A percentile compares a stretch with the other conserved stretches of the same genome.
Conservation (phyloP, 768 basidiomycete genomes). For the Jaapia argillacea region DNA sequence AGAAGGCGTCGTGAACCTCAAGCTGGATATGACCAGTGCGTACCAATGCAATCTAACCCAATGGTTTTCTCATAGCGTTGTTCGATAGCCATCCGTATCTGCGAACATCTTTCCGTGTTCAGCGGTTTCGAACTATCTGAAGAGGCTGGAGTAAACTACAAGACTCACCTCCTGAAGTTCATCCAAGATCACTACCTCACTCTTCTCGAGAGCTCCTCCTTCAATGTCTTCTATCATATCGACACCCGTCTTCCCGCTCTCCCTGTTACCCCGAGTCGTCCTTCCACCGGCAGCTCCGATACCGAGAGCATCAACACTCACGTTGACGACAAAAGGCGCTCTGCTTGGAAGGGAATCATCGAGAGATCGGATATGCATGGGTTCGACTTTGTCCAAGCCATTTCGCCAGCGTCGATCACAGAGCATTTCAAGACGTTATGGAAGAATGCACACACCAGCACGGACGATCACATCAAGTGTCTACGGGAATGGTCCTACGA, state of each 20-base stretch:
- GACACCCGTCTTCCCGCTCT: too few relatives aligned
- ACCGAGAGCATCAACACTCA: too few relatives aligned
- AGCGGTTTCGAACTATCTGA: slow-evolving; percentile 1
- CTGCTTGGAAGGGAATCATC: background rate
- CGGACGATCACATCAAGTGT: background rate
- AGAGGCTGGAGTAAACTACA: slow-evolving; percentile 1
- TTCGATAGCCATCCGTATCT: slow-evolving; percentile 4
- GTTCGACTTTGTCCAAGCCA: slow-evolving; percentile 7
- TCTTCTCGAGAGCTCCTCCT: slow-evolving; percentile 5
- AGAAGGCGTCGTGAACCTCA: slow-evolving; percentile 6
- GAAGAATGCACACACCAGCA: slow-evolving; percentile 1
- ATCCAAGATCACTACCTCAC: slow-evolving; percentile 6
- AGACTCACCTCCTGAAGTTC: slow-evolving; percentile 4
- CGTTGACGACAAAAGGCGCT: too few relatives aligned
- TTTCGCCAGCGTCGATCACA: slow-evolving; percentile 10
- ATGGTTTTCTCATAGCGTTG: too few relatives aligned
- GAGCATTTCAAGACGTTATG: slow-evolving; percentile 6
- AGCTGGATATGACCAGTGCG: slow-evolving; percentile 10
- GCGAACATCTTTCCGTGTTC: slow-evolving; percentile 5
- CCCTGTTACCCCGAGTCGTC: too few relatives aligned
- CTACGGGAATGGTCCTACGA: slow-evolving; percentile 6
- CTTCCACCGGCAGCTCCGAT: too few relatives aligned
- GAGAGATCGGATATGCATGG: background rate
- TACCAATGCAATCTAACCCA: background rate
- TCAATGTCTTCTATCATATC: too few relatives aligned